phyloP scores from a whole-genome alignment of 2,329 filamentous ascomycete species.

The Sclerotinia glacialis region DNA sequence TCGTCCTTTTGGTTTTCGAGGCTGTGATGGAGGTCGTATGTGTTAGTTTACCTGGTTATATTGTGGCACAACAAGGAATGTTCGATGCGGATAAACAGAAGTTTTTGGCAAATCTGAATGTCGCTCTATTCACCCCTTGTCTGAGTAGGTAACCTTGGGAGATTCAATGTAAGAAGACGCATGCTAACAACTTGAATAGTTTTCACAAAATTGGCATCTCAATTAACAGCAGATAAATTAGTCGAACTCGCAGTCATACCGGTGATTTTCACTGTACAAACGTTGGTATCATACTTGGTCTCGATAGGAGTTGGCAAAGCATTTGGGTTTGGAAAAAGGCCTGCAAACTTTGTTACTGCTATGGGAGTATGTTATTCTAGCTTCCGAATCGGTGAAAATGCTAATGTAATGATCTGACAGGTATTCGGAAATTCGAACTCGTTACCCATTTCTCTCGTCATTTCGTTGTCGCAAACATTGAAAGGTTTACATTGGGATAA shows the following conservation, averaged over 20 bases:
- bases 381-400: neutral
- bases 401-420: slow-evolving; percentile 41
- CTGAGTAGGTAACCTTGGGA: slow-evolving; percentile 62
- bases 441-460: slow-evolving; percentile 89
- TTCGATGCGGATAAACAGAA: slow-evolving; percentile 97
- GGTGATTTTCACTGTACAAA: slow-evolving; percentile 88
- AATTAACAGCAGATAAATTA: slow-evolving; percentile 88
- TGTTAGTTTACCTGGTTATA: slow-evolving; percentile 89
- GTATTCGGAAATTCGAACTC: slow-evolving; percentile 99
- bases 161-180: neutral
- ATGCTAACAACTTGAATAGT: slow-evolving; percentile 51
- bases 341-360: slow-evolving; percentile 90
- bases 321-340: slow-evolving; percentile 79
- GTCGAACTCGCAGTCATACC: slow-evolving; percentile 90
- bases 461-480: slow-evolving; percentile 89
- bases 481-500: slow-evolving; percentile 91
- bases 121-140: slow-evolving; percentile 93
- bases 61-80: slow-evolving; percentile 83
- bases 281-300: slow-evolving; percentile 77
- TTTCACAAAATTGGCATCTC: slow-evolving; percentile 94
- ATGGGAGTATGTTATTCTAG: slow-evolving; percentile 66
- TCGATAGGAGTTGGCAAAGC: slow-evolving; percentile 67
- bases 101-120: slow-evolving; percentile 93
- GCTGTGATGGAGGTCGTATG: slow-evolving; percentile 94
- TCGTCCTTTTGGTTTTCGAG: slow-evolving; percentile 66